phyloP scores from a whole-genome alignment of 306 rosid species.

The Citrullus amarus region DNA sequence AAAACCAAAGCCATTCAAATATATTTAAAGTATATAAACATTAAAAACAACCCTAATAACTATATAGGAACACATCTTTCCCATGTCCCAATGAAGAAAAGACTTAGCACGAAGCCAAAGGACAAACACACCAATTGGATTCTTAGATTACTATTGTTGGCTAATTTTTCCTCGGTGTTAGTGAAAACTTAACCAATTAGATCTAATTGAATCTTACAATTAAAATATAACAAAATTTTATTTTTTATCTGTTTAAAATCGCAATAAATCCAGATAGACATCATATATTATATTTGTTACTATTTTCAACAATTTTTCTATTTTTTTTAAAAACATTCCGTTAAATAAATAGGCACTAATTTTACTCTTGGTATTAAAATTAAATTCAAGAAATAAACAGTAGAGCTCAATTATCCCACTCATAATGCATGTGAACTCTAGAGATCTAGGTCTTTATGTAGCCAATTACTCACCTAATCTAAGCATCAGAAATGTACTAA shows the following conservation, averaged over 20 bases:
- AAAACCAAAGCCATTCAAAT: neutral
- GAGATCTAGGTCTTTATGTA: neutral
- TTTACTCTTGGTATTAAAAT: neutral
- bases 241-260: too few species aligned
- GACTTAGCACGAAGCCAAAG: neutral
- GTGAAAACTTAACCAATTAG: neutral
- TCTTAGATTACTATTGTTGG: neutral
- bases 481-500: neutral
- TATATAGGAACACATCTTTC: neutral
- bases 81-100: neutral
- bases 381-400: neutral
- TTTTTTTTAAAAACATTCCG: too few species aligned
- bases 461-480: neutral
- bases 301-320: too few species aligned
- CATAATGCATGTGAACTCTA: constrained; percentile 1
- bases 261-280: too few species aligned
- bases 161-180: neutral
- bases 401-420: neutral
- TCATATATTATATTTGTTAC: too few species aligned
- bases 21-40: neutral
- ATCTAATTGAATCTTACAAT: neutral
- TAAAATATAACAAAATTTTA: neutral
- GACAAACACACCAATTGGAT: neutral
- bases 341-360: neutral
- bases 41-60: neutral